Conservation (phyloP, 148 eudicot species). For the Bassia scoparia region DNA sequence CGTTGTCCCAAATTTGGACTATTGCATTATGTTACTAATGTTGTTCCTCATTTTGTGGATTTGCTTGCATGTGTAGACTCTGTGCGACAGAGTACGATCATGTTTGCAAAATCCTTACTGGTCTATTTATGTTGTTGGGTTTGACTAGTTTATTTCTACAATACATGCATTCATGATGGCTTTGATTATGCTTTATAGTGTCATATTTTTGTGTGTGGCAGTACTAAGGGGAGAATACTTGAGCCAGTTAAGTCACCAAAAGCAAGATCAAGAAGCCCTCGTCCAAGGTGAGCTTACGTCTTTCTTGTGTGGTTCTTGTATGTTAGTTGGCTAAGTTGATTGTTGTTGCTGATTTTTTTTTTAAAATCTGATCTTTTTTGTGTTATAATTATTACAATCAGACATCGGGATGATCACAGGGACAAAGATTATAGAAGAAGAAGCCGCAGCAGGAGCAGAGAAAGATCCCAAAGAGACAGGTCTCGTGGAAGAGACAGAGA, state of each 20-base stretch:
- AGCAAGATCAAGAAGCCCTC: slow-evolving; percentile 48
- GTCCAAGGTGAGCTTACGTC: slow-evolving; percentile 32
- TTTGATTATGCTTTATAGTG: neutral
- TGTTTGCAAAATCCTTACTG: too few relatives aligned
- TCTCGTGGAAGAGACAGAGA: slow-evolving; percentile 45
- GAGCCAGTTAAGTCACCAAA: slow-evolving; percentile 29
- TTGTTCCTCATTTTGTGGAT: neutral
- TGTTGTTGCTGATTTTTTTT: neutral
- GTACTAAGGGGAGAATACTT: slow-evolving; percentile 37
- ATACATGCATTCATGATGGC: neutral
- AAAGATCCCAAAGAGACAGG: slow-evolving; percentile 50
- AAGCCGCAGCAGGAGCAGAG: slow-evolving; percentile 65
- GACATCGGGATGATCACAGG: slow-evolving; percentile 53
- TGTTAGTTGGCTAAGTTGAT: neutral
- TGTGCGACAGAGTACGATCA: too few relatives aligned
- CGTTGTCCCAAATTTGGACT: neutral
- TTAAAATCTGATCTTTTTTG: neutral
- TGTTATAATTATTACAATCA: slow-evolving; percentile 12
- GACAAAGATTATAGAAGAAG: slow-evolving; percentile 51
- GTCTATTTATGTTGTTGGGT: too few relatives aligned
- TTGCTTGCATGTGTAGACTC: too few relatives aligned
- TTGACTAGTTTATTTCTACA: too few relatives aligned
- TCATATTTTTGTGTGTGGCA: too few relatives aligned
- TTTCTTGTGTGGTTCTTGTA: neutral
- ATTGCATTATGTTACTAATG: neutral